A percentile compares a stretch with the other conserved stretches of the same genome.
Conservation (phyloP, 2,329 filamentous ascomycete species). For the Calonectria montana region DNA sequence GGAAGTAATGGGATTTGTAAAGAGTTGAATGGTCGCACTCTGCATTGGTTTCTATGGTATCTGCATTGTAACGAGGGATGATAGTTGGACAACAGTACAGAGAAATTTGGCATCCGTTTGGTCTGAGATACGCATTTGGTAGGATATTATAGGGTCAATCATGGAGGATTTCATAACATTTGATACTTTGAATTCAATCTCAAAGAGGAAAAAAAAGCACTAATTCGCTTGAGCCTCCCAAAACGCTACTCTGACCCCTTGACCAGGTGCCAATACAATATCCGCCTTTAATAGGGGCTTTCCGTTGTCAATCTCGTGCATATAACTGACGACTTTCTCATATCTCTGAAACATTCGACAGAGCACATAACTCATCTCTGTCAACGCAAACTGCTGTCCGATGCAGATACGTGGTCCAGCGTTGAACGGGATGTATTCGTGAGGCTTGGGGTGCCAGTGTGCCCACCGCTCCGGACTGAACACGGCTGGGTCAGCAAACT, state of each 20-base stretch:
- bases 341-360: constrained; percentile 80
- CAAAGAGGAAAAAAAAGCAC: not conserved
- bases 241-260: constrained; percentile 69
- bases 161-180: not conserved
- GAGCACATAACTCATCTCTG: constrained; percentile 80
- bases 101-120: not conserved
- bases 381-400: constrained; percentile 84
- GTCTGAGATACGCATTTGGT: not conserved
- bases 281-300: constrained; percentile 66
- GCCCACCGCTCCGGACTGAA: constrained; percentile 78
- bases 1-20: constrained; percentile 37
- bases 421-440: constrained; percentile 82
- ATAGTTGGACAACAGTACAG: not conserved
- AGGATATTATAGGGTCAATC: not conserved
- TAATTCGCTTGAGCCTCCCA: constrained; percentile 54
- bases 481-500: constrained; percentile 57
- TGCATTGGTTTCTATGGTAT: not conserved
- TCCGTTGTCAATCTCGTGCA: constrained; percentile 66
- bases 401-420: constrained; percentile 80
- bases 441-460: constrained; percentile 71
- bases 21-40: not conserved
- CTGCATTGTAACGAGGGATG: not conserved
- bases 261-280: constrained; percentile 68
- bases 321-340: constrained; percentile 69
- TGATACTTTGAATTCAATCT: not conserved